phyloP scores from a whole-genome alignment of 116 monocot genomes.

The Thalassia testudinum region DNA sequence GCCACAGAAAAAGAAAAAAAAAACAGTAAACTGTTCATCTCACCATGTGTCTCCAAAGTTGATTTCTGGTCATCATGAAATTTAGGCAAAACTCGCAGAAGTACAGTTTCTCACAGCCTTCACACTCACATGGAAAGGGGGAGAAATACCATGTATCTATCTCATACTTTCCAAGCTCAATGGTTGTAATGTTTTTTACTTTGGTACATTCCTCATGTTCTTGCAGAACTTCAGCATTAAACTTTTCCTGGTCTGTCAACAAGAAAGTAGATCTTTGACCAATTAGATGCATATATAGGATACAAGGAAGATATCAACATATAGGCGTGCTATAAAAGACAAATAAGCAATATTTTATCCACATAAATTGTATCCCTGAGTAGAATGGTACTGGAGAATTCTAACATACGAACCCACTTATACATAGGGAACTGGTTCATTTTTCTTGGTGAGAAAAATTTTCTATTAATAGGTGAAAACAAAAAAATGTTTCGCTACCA shows the following conservation, averaged over 20 bases:
- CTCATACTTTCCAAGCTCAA: slow-evolving; percentile 98
- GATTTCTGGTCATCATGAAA: slow-evolving; percentile 98
- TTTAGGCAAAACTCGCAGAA: slow-evolving; percentile 98
- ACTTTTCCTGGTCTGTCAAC: slow-evolving; percentile 69
- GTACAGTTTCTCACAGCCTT: slow-evolving; percentile 67
- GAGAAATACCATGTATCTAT: slow-evolving; percentile 99
- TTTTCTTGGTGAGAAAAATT: too few species aligned
- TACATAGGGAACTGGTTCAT: too few species aligned
- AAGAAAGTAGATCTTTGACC: neutral
- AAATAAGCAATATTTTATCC: too few species aligned
- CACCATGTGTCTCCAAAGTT: slow-evolving; percentile 97
- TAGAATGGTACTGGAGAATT: too few species aligned
- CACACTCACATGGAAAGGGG: slow-evolving; percentile 88
- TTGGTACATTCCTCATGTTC: slow-evolving; percentile 98
- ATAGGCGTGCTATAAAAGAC: too few species aligned
- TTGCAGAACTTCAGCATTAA: slow-evolving; percentile 85
- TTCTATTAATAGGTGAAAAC: too few species aligned
- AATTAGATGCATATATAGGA: too few species aligned
- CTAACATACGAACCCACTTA: too few species aligned
- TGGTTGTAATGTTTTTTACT: slow-evolving; percentile 96
- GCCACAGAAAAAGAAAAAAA: too few species aligned
- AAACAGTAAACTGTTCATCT: slow-evolving; percentile 7
- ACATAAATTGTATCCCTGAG: too few species aligned
- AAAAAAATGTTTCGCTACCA: too few species aligned
- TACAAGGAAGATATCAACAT: too few species aligned